Evolutionary conservation across 2,329 filamentous ascomycete species (phyloP).

Genomic region (Penicillium sp.): DNA sequence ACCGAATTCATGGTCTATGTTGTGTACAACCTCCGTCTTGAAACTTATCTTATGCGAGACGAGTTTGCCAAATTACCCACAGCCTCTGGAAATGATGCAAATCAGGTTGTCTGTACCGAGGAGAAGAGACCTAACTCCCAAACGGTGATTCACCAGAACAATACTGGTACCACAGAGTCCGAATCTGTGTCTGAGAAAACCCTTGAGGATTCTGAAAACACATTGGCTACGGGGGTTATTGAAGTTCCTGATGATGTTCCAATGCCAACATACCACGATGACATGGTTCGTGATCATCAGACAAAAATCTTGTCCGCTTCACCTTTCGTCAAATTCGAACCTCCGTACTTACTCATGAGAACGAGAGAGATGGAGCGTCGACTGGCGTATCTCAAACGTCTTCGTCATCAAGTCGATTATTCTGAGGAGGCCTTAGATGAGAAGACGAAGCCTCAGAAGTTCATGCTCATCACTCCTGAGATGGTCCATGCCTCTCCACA

Average conservation of each 20-base stretch:
- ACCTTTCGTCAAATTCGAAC: conserved; percentile 92
- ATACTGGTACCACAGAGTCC: neutral
- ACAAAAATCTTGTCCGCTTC: conserved; percentile 93
- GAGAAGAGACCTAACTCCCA: conserved; percentile 6
- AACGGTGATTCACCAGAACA: conserved; percentile 1
- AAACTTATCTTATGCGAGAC: conserved; percentile 91
- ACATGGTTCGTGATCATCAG: conserved; percentile 90
- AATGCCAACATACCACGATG: conserved; percentile 89
- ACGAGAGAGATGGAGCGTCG: conserved; percentile 87
- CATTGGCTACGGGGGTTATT: conserved; percentile 27
- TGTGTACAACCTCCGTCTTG: conserved; percentile 94
- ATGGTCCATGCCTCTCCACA: conserved; percentile 88
- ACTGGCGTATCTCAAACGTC: conserved; percentile 75
- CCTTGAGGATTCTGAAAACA: conserved; percentile 19
- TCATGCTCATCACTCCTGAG: conserved; percentile 88
- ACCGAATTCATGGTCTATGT: conserved; percentile 99
- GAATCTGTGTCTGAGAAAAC: conserved; percentile 17
- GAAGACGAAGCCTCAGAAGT: conserved; percentile 67
- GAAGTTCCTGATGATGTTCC: conserved; percentile 75
- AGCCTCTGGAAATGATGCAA: conserved; percentile 52
- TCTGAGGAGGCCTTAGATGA: conserved; percentile 56
- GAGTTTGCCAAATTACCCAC: conserved; percentile 83
- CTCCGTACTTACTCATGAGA: conserved; percentile 89
- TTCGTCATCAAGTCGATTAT: conserved; percentile 68
- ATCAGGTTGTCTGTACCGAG: conserved; percentile 6